These are phyloP conservation scores for Cocos nucifera DNA, from an alignment of 176 grass and related monocot species.

Conservation along the genomic window DNA sequence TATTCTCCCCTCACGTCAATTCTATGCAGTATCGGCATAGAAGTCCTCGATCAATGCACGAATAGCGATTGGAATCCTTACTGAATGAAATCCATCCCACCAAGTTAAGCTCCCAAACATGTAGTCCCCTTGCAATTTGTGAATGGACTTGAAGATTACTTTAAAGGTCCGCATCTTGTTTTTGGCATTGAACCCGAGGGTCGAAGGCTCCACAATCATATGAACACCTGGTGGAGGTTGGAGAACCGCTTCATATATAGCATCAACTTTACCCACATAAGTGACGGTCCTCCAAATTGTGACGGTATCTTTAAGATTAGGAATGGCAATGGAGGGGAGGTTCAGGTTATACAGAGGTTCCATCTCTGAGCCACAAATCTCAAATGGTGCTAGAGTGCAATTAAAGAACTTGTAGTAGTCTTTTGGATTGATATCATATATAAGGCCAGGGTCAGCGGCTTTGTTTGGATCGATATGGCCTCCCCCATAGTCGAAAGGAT, in stretches of 20 bases:
- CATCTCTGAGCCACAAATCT: conserved; percentile 3
- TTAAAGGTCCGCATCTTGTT: conserved; percentile 25
- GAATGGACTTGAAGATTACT: conserved; percentile 13
- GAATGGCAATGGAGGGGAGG: conserved; percentile 41
- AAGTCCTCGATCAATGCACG: conserved; percentile 26
- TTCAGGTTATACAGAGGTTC: conserved; percentile 29
- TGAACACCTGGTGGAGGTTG: conserved; percentile 27
- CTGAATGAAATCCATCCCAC: conserved; percentile 10
- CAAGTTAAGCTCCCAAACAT: conserved; percentile 35
- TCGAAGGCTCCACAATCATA: conserved; percentile 13
- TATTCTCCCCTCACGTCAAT: too few relatives aligned
- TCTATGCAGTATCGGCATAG: conserved; percentile 21
- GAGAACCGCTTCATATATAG: conserved; percentile 24
- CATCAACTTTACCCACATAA: conserved; percentile 37
- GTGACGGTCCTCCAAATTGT: conserved; percentile 34
- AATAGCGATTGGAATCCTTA: background rate
- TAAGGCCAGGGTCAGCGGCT: conserved; percentile 41
- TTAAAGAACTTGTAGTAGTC: conserved; percentile 44
- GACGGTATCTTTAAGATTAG: conserved; percentile 28
- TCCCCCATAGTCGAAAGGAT: conserved; percentile 67
- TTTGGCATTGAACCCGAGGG: conserved; percentile 21
- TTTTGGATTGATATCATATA: conserved; percentile 43
- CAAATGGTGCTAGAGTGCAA: conserved; percentile 9
- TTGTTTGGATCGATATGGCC: conserved; percentile 33
- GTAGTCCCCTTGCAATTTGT: conserved; percentile 29